Evolutionary conservation across 768 basidiomycete genomes (phyloP).

Genomic region (Rossbeevera mucosa): DNA sequence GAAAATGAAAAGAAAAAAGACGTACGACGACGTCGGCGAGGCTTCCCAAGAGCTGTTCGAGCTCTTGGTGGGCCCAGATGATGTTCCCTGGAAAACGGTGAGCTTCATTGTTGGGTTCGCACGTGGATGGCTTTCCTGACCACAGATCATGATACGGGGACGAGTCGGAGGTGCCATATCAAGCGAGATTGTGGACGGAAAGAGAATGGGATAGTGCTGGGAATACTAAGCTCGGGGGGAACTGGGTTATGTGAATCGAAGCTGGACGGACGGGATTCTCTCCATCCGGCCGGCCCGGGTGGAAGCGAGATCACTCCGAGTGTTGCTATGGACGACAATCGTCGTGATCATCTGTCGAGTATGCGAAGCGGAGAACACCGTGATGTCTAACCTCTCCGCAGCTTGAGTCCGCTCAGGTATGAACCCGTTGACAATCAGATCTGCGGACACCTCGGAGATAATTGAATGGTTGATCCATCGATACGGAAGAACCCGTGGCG

Average conservation of each 20-base stretch:
- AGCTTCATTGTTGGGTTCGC: not conserved
- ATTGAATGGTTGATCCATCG: no score
- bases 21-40: constrained; percentile 77
- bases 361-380: not conserved
- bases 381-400: no score
- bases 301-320: not conserved
- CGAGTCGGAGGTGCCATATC: not conserved
- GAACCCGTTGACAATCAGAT: no score
- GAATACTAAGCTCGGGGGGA: not conserved
- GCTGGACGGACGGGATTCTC: not conserved
- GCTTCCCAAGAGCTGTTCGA: constrained; percentile 55
- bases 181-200: not conserved
- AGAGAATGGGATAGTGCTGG: not conserved
- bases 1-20: constrained; percentile 14
- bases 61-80: constrained; percentile 78
- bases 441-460: no score
- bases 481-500: no score
- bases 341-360: not conserved
- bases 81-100: constrained; percentile 47
- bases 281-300: not conserved
- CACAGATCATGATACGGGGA: constrained; percentile 34
- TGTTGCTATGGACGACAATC: no score
- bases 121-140: constrained; percentile 16
- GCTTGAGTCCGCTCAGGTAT: no score
- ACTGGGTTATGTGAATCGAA: not conserved